Conservation (phyloP, 306 rosid species). For the Acacia melanoxylon region DNA sequence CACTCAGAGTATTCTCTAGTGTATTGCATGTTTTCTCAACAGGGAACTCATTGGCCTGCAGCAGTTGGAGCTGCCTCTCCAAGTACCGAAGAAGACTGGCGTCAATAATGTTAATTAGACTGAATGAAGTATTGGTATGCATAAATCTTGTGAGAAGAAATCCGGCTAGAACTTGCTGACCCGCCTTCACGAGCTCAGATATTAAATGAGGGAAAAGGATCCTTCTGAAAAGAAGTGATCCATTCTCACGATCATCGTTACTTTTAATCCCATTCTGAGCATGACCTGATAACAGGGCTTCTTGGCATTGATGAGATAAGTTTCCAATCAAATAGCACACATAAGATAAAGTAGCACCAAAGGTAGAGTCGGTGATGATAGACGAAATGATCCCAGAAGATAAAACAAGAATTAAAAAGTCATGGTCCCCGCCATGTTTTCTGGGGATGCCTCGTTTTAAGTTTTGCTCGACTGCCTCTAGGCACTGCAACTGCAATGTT, state of each 20-base stretch:
- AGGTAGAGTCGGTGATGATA: conserved; percentile 50
- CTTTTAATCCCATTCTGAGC: conserved; percentile 33
- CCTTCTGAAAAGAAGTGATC: conserved; percentile 50
- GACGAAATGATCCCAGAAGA: conserved; percentile 66
- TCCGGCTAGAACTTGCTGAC: conserved; percentile 85
- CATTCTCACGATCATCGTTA: conserved; percentile 41
- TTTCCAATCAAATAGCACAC: conserved; percentile 80
- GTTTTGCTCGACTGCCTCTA: conserved; percentile 65
- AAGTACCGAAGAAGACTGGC: conserved; percentile 65
- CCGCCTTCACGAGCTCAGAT: conserved; percentile 86
- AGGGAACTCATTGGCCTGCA: conserved; percentile 43
- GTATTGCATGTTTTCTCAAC: conserved; percentile 46
- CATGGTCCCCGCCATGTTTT: conserved; percentile 47
- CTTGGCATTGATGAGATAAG: conserved; percentile 60
- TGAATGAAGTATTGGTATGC: conserved; percentile 70
- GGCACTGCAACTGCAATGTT: conserved; percentile 57
- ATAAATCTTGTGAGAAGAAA: conserved; percentile 71
- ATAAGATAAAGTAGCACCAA: conserved; percentile 64
- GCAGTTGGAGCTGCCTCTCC: conserved; percentile 64
- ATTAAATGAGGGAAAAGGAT: conserved; percentile 65
- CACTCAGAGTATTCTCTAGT: conserved; percentile 53
- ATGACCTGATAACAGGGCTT: conserved; percentile 43
- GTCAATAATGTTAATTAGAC: conserved; percentile 72
- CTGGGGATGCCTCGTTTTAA: conserved; percentile 63
- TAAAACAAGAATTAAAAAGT: conserved; percentile 64